phyloP scores from a whole-genome alignment of 2,329 filamentous ascomycete genomes.

The Diaporthe velutina region DNA sequence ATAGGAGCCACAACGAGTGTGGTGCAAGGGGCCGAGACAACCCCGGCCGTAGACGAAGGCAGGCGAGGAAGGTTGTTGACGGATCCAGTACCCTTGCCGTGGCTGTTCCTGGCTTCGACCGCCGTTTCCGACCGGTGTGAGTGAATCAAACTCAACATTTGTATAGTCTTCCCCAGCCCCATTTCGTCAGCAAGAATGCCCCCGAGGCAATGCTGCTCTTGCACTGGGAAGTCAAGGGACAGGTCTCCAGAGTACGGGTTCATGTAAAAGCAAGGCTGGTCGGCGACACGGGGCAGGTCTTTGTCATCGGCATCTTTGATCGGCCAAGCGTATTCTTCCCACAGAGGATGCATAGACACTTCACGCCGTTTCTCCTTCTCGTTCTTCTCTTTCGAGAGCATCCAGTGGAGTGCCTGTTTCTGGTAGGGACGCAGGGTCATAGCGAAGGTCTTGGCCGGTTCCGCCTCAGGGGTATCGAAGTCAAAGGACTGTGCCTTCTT shows the following conservation, averaged over 20 bases:
- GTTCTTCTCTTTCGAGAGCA: conserved; percentile 92
- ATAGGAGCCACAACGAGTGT: conserved; percentile 97
- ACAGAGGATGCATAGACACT: conserved; percentile 93
- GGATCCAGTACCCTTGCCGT: conserved; percentile 51
- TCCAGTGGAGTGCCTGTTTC: conserved; percentile 95
- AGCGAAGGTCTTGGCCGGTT: conserved; percentile 84
- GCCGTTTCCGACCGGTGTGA: conserved; percentile 76
- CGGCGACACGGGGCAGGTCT: conserved; percentile 74
- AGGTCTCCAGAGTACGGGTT: conserved; percentile 98
- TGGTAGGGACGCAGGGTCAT: conserved; percentile 93
- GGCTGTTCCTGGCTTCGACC: conserved; percentile 50
- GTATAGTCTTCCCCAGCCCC: conserved; percentile 98
- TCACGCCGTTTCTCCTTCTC: conserved; percentile 76
- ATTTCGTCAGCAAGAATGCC: conserved; percentile 97
- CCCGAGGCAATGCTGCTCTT: conserved; percentile 94
- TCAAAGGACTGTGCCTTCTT: conserved; percentile 98
- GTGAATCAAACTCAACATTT: conserved; percentile 96
- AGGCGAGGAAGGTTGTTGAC: conserved; percentile 75
- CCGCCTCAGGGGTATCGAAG: conserved; percentile 88
- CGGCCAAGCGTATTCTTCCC: conserved; percentile 97
- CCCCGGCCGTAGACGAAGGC: conserved; percentile 65
- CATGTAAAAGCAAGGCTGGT: conserved; percentile 85
- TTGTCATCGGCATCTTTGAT: conserved; percentile 88
- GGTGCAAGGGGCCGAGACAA: conserved; percentile 83
- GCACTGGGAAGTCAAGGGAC: conserved; percentile 89